A percentile compares a stretch with the other conserved stretches of the same genome.
phyloP scores from a whole-genome alignment of 2,329 filamentous ascomycete genomes.

The Scedosporium apiospermum region DNA sequence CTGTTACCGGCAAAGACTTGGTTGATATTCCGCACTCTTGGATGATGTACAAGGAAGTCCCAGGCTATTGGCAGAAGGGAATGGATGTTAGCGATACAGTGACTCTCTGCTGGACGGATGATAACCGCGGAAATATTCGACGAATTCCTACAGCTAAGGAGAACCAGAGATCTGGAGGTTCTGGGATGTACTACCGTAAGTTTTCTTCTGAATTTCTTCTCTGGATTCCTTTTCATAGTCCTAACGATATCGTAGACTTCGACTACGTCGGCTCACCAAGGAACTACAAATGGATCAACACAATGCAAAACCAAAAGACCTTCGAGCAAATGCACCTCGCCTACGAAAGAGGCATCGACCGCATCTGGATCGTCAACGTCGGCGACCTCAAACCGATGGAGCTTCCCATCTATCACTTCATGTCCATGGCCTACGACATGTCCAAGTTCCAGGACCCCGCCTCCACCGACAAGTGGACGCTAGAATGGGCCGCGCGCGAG shows the following conservation, averaged over 20 bases:
- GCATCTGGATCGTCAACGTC: constrained; percentile 61
- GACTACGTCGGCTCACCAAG: constrained; percentile 41
- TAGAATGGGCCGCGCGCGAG: constrained; percentile 45
- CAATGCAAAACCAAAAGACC: constrained; percentile 50
- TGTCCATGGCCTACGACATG: constrained; percentile 59
- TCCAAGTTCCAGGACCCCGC: constrained; percentile 39
- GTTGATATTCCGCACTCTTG: constrained; percentile 42
- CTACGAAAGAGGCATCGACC: constrained; percentile 45
- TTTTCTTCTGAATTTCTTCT: constrained; percentile 25
- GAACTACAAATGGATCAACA: constrained; percentile 53
- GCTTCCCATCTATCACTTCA: constrained; percentile 57
- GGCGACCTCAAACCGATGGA: constrained; percentile 57
- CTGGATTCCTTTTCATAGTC: not conserved
- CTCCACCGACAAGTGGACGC: constrained; percentile 45
- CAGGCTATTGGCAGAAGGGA: constrained; percentile 46
- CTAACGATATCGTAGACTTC: constrained; percentile 21
- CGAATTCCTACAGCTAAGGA: constrained; percentile 50
- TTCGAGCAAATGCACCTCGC: constrained; percentile 51
- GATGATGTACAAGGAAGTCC: constrained; percentile 49
- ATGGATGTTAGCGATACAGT: constrained; percentile 52
- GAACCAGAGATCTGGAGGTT: constrained; percentile 46
- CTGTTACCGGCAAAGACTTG: constrained; percentile 11
- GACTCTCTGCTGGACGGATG: constrained; percentile 53
- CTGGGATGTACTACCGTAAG: constrained; percentile 52
- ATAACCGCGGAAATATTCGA: constrained; percentile 53